These are phyloP conservation scores for Lactifluus pinguis DNA, from an alignment of 768 basidiomycete species.

Conservation along the genomic window DNA sequence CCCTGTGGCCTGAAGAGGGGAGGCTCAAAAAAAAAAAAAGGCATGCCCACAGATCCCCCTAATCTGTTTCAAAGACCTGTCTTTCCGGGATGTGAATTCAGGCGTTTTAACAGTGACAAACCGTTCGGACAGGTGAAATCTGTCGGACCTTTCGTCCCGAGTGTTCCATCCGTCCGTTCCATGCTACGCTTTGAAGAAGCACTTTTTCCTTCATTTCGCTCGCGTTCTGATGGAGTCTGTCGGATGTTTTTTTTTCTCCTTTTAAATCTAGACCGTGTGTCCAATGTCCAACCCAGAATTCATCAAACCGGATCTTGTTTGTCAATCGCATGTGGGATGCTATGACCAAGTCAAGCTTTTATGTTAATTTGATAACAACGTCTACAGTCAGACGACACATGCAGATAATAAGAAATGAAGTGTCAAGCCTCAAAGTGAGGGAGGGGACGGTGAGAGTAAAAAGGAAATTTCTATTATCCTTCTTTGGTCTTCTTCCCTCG, in stretches of 20 bases:
- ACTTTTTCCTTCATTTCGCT: neutral
- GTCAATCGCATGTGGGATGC: neutral
- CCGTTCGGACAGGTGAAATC: no score
- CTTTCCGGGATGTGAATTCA: no score
- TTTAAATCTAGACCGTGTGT: neutral
- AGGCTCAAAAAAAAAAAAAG: no score
- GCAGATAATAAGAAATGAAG: neutral
- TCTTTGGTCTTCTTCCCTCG: conserved; percentile 15
- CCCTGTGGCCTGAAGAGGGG: no score
- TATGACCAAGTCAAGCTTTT: neutral
- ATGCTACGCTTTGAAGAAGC: neutral
- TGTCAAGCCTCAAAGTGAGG: neutral
- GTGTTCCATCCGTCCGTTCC: neutral
- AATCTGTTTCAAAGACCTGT: no score
- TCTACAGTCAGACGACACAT: neutral
- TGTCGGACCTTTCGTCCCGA: neutral
- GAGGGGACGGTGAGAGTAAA: no score
- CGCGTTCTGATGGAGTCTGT: neutral
- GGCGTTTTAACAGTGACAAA: no score
- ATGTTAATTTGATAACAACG: conserved; percentile 3
- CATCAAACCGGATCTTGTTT: conserved; percentile 1
- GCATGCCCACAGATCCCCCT: no score
- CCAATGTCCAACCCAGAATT: neutral
- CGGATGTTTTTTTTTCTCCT: neutral
- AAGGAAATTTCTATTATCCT: neutral